Conservation (phyloP, 208 protist genomes). For the Acanthamoeba lenticulata region DNA sequence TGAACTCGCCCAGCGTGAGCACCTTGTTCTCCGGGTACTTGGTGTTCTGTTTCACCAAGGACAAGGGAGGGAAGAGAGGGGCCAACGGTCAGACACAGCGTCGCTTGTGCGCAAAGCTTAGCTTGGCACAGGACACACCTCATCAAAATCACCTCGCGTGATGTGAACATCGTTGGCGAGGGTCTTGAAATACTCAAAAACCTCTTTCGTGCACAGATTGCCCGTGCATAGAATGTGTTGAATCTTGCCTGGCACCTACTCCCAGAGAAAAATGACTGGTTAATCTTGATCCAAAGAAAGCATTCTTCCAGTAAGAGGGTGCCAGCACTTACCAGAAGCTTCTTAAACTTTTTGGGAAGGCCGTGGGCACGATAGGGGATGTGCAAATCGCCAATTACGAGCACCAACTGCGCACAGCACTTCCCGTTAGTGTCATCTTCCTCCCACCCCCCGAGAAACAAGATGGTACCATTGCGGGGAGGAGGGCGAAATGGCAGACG, state of each 20-base stretch:
- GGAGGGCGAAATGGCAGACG: too few species aligned
- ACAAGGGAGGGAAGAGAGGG: background rate
- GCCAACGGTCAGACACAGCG: background rate
- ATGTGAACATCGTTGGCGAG: conserved; percentile 96
- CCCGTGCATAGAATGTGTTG: conserved; percentile 98
- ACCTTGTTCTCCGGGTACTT: conserved; percentile 92
- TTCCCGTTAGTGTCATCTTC: too few species aligned
- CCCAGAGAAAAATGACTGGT: background rate
- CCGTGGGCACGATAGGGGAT: conserved; percentile 95
- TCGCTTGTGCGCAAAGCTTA: background rate
- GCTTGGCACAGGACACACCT: conserved; percentile 74
- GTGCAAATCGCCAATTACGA: conserved; percentile 99
- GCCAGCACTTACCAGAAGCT: conserved; percentile 96
- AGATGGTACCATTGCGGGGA: too few species aligned
- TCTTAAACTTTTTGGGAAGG: conserved; percentile 96
- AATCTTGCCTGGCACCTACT: conserved; percentile 95
- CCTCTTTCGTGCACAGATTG: conserved; percentile 96
- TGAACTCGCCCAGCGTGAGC: conserved; percentile 95
- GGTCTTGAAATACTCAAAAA: conserved; percentile 95
- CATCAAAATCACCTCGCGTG: conserved; percentile 97
- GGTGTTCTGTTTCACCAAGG: conserved; percentile 66
- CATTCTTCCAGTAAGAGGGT: too few species aligned
- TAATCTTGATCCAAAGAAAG: too few species aligned
- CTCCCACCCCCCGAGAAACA: background rate
- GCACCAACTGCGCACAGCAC: conserved; percentile 92